Base-by-base conservation (phyloP, 306 rosid species). In the Vicia villosa region DNA sequence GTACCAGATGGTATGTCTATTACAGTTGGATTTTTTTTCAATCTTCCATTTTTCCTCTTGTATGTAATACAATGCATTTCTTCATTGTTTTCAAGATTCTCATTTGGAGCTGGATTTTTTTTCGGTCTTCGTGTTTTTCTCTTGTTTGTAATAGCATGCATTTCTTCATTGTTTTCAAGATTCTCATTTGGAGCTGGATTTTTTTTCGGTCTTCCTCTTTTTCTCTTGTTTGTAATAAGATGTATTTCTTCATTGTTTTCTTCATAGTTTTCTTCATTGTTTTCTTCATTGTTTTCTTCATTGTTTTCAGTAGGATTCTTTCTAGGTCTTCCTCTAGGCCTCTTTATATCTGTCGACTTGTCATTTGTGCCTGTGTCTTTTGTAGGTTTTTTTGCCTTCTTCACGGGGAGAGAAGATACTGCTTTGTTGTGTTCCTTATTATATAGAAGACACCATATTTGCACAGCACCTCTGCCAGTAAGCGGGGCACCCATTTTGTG, bases 361-460 rank as follows among this genome's bases (percentile, higher is more conserved):
- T 78, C 84, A 32, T 74, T 61, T 15, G 52, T 40, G 37, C 45
- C 51, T 30, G 43, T 74, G 50, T 36, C 67, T 16, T 30, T 74
- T 45, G 72, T 83, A 69, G 49, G 78, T 52, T 55, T 52, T 24
- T 4, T 22, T 70, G 66, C 67, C 59, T 52, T 66, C 81, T 81
- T 86, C 54, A 50, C 66, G 32, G 71, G 7, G 11, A 47, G 19
- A 50, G 75, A 70, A 42, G 70, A 67, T 61, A 22, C 73, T 36
- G 68, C 79, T 66, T 74, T 83, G 46, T 78, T 60, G 60, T 71
- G 66, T 64, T 45, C 82, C 63, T 58, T 51, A 55, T 52, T 74
- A 83, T 86, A 87, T 56, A 94, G 70, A 79, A 94, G 72, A 77
- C 95, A 91, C 99, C 97, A 94, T 86, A 94, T 91, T 80, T 94